These are phyloP conservation scores for Penicillium frequentans DNA, from an alignment of 2,329 filamentous ascomycete species.

Conservation along the genomic window DNA sequence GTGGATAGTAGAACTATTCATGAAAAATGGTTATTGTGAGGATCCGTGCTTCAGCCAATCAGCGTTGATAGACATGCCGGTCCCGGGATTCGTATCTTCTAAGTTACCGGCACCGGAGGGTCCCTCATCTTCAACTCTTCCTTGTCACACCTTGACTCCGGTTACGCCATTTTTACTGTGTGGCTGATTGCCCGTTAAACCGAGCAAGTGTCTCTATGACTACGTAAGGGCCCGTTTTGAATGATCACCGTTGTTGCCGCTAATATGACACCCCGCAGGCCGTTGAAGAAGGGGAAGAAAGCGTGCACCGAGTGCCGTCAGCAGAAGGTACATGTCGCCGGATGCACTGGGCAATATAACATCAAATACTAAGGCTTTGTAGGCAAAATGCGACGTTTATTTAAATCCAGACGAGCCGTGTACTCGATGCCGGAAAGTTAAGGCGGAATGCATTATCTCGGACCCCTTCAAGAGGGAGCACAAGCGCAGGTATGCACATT, in stretches of 20 bases:
- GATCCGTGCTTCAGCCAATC: background rate
- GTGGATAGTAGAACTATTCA: background rate
- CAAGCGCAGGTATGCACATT: slow-evolving; percentile 38
- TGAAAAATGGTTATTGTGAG: background rate
- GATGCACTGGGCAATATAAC: background rate
- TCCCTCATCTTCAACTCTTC: background rate
- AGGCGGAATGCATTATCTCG: slow-evolving; percentile 39
- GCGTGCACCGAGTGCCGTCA: slow-evolving; percentile 47
- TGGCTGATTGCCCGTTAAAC: background rate
- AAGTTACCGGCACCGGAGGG: background rate
- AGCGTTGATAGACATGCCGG: background rate
- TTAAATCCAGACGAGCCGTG: slow-evolving; percentile 37
- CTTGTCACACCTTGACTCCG: background rate
- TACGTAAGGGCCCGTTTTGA: slow-evolving; percentile 8
- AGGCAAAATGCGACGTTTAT: slow-evolving; percentile 44
- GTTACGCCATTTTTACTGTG: background rate
- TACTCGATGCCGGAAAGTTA: slow-evolving; percentile 39
- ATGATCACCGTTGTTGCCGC: background rate
- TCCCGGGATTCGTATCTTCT: background rate
- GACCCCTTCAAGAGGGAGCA: slow-evolving; percentile 45
- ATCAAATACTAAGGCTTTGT: background rate
- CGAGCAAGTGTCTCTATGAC: slow-evolving; percentile 1
- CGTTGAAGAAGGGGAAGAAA: slow-evolving; percentile 36
- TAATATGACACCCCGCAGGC: slow-evolving; percentile 17
- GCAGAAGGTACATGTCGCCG: slow-evolving; percentile 38